Conservation (phyloP, 140 eudicot species). For the Anethum foeniculum region DNA sequence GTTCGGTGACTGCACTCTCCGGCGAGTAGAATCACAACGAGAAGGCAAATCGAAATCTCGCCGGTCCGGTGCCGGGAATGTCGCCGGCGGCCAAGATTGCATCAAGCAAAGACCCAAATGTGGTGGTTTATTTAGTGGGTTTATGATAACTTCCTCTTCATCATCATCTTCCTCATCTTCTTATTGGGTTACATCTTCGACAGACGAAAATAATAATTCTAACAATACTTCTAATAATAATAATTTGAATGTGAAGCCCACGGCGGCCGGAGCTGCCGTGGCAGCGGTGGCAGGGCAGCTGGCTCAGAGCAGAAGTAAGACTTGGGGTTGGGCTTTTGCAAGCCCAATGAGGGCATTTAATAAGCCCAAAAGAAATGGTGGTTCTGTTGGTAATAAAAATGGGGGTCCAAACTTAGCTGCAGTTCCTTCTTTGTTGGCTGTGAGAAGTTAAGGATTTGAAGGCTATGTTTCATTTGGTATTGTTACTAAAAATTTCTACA, state of each 20-base stretch:
- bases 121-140: constrained; percentile 87
- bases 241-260: constrained; percentile 10
- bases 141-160: constrained; percentile 73
- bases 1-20: constrained; percentile 81
- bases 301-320: constrained; percentile 54
- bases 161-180: constrained; percentile 69
- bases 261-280: constrained; percentile 12
- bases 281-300: constrained; percentile 21
- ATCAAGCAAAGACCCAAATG: constrained; percentile 69
- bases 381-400: constrained; percentile 8
- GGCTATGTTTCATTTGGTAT: neutral
- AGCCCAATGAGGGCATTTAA: constrained; percentile 81
- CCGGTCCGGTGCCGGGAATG: constrained; percentile 25
- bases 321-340: constrained; percentile 91
- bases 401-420: constrained; percentile 53
- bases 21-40: constrained; percentile 83
- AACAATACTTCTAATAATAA: neutral
- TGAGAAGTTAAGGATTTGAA: constrained; percentile 38
- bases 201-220: constrained; percentile 23
- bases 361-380: constrained; percentile 30
- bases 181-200: constrained; percentile 47
- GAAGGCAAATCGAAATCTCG: constrained; percentile 60
- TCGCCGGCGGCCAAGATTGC: constrained; percentile 40
- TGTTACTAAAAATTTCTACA: neutral
- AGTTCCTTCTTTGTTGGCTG: constrained; percentile 64